These are phyloP conservation scores for Mortierella sp. DNA, from an alignment of 371 early-diverging fungal species.

Conservation along the genomic window DNA sequence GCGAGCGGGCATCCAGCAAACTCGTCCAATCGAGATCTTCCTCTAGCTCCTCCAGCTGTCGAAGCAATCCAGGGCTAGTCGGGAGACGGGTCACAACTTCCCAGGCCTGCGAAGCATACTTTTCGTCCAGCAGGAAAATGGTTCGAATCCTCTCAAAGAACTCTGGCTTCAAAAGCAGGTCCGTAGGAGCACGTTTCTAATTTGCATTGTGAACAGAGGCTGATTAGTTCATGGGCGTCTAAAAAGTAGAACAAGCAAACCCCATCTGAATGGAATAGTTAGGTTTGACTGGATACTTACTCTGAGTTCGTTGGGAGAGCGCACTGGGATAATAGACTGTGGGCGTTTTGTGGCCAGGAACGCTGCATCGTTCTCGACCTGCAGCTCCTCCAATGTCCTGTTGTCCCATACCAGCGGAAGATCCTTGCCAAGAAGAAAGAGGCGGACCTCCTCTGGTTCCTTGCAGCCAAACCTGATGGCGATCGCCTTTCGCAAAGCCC, in stretches of 20 bases:
- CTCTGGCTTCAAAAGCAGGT: constrained; percentile 47
- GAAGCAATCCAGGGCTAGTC: constrained; percentile 56
- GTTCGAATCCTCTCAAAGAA: constrained; percentile 60
- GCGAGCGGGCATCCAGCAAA: constrained; percentile 57
- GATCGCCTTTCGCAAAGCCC: constrained; percentile 22
- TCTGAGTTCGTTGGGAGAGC: background rate
- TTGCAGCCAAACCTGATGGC: constrained; percentile 19
- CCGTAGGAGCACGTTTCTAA: constrained; percentile 44
- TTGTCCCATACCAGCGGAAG: constrained; percentile 31
- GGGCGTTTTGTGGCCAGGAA: constrained; percentile 49
- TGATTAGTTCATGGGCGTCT: background rate
- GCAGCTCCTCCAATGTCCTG: constrained; percentile 56
- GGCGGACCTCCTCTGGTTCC: constrained; percentile 37
- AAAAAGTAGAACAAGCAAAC: background rate
- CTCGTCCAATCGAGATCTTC: constrained; percentile 51
- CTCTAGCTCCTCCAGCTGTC: constrained; percentile 38
- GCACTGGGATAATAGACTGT: background rate
- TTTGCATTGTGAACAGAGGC: background rate
- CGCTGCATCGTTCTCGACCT: constrained; percentile 43
- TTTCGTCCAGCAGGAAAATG: constrained; percentile 60
- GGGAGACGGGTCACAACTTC: constrained; percentile 57
- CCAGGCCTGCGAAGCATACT: constrained; percentile 63
- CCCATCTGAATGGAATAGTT: background rate
- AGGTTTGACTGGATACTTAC: background rate
- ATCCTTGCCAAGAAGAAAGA: constrained; percentile 48